Conservation (phyloP, 345 rosid species). For the Durio zibethinus region DNA sequence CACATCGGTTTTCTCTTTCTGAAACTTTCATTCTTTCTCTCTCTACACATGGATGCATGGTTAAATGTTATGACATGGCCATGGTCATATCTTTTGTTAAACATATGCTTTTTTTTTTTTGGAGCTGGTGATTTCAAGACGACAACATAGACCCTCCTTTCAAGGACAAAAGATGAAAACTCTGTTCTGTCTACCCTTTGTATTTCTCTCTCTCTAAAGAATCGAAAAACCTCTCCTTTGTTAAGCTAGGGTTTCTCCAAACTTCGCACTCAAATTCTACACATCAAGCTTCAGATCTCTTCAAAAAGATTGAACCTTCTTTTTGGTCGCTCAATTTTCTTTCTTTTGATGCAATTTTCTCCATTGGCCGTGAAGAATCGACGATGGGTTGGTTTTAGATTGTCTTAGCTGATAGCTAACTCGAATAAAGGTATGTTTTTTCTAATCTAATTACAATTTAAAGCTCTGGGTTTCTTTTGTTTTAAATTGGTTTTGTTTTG, state of each 20-base stretch:
- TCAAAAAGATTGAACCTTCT: slow-evolving; percentile 4
- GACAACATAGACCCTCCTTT: slow-evolving; percentile 42
- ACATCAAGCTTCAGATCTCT: slow-evolving; percentile 34
- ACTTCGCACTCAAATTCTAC: slow-evolving; percentile 57
- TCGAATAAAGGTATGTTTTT: slow-evolving; percentile 23
- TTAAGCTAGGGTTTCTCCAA: slow-evolving; percentile 51
- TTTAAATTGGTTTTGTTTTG: slow-evolving; percentile 18
- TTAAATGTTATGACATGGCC: slow-evolving; percentile 27
- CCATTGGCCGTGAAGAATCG: slow-evolving; percentile 45
- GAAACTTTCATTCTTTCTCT: slow-evolving; percentile 23
- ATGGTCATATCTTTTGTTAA: slow-evolving; percentile 49
- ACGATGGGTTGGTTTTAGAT: slow-evolving; percentile 25
- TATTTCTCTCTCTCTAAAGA: slow-evolving; percentile 32
- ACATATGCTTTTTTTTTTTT: slow-evolving; percentile 9
- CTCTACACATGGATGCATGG: slow-evolving; percentile 13
- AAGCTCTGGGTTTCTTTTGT: background rate
- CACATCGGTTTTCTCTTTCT: slow-evolving; percentile 6
- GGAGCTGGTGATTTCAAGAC: slow-evolving; percentile 32
- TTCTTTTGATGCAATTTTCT: slow-evolving; percentile 30
- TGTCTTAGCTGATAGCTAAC: slow-evolving; percentile 15
- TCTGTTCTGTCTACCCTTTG: slow-evolving; percentile 19
- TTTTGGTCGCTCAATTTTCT: slow-evolving; percentile 27
- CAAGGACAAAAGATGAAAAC: slow-evolving; percentile 42
- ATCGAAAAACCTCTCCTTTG: slow-evolving; percentile 38
- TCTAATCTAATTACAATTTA: slow-evolving; percentile 15